phyloP scores from a whole-genome alignment of 768 basidiomycete genomes.

The Suillus lakei region DNA sequence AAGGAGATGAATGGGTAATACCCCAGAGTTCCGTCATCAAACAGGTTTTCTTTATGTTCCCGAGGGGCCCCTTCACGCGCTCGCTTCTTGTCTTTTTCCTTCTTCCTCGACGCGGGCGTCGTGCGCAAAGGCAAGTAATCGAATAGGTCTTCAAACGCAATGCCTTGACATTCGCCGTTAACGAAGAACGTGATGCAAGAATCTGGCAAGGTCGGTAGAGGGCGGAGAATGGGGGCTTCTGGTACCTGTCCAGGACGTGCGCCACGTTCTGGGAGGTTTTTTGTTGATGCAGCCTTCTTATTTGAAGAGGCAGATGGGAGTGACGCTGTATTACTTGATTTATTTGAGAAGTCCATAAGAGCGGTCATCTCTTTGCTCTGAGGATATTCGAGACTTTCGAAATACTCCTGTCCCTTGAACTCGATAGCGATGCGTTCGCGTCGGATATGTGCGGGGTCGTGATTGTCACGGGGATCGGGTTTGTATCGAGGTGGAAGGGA shows the following conservation, averaged over 20 bases:
- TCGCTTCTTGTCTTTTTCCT: conserved; percentile 59
- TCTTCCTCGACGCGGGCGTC: conserved; percentile 58
- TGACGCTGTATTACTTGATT: conserved; percentile 57
- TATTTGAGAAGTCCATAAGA: conserved; percentile 79
- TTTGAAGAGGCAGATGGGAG: conserved; percentile 55
- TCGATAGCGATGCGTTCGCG: conserved; percentile 93
- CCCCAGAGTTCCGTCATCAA: conserved; percentile 93
- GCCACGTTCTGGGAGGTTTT: conserved; percentile 63
- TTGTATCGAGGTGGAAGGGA: conserved; percentile 74
- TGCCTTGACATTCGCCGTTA: conserved; percentile 84
- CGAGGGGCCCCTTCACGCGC: conserved; percentile 66
- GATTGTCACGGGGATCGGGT: conserved; percentile 62
- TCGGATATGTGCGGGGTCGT: conserved; percentile 82
- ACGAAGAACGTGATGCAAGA: conserved; percentile 90
- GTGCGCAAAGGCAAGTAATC: conserved; percentile 85
- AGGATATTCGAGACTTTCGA: conserved; percentile 90
- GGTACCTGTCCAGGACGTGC: conserved; percentile 41
- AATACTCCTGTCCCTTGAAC: conserved; percentile 96
- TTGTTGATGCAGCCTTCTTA: conserved; percentile 73
- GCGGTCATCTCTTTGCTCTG: conserved; percentile 91
- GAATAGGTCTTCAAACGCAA: conserved; percentile 87
- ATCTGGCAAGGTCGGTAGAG: conserved; percentile 68
- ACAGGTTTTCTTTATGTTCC: conserved; percentile 80
- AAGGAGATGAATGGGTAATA: conserved; percentile 96
- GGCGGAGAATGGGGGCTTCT: conserved; percentile 52